Evolutionary conservation across 2,329 filamentous ascomycete species (phyloP), one percentile per base, ranked within the genome.

Genomic region (Diplocarpon rosae): DNA sequence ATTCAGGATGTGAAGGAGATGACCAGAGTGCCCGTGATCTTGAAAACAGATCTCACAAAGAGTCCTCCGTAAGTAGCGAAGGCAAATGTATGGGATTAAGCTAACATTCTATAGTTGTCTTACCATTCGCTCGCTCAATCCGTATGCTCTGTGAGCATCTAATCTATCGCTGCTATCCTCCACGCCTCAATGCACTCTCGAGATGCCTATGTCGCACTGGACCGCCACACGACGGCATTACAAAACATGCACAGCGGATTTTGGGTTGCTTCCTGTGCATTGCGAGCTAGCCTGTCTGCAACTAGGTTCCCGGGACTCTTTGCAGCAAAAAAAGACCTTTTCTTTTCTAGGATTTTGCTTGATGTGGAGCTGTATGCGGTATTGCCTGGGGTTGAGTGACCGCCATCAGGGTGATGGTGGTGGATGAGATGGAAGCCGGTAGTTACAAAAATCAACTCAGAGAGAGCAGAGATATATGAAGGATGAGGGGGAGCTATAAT

Each of bases 1-100:
- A 95, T 98, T 60, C 92, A 98, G 68, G 92, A 98, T 65, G 88
- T 98, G 54, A 89, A 82, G 46, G 92, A 98, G 72, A 95, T 98
- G 89, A 90, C 87, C 35, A 77, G 90, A 56, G 85, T 98, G 50
- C 92, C 92, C n/a, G 85, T 98, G 55, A 94, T 98, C 63, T 70
- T 98, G 60, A 96, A 95, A 80, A 96, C 92, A 54, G 92, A 98
- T 69, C 76, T 98, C 60, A 86, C 75, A 69, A 98, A 98, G 85
- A 96, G 90, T 70, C 92, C 92, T 69, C 92, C 92, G 89, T 98
- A 84, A 80, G 92, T 90, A 38, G 9, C 29, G 30, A 24, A 12
- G 14, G 17, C 3, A 12, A n/a, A 12, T 37, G 35, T 5, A 16
- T 30, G 8, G n/a, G 11, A 32, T 15, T 24, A 11, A 17, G 9